Percentiles rank a stretch among this genome's conserved stretches.
These are phyloP conservation scores for Nemania diffusa DNA, from an alignment of 2,329 filamentous ascomycete species.

Conservation along the genomic window DNA sequence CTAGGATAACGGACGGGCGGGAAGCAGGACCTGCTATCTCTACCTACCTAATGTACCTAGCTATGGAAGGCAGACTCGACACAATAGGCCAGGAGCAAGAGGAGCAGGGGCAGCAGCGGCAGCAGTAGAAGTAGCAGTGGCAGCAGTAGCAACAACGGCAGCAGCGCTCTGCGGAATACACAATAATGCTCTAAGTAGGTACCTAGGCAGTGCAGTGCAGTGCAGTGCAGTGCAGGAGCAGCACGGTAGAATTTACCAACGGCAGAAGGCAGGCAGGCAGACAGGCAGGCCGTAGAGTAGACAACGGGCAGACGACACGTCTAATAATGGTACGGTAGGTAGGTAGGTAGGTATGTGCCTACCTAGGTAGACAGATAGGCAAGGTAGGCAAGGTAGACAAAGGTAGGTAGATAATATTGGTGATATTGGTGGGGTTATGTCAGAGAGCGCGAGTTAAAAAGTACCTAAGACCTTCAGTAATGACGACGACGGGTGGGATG, in stretches of 20 bases:
- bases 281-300: neutral
- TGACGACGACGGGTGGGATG: conserved; percentile 33
- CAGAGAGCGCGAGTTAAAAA: conserved; percentile 5
- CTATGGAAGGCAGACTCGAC: neutral
- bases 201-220: no score
- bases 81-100: neutral
- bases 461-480: conserved; percentile 12
- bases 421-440: conserved; percentile 30
- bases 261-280: conserved; percentile 2
- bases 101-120: neutral
- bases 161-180: conserved; percentile 18
- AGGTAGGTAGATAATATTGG: conserved; percentile 9
- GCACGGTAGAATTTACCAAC: neutral
- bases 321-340: conserved; percentile 9
- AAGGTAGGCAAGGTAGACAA: neutral
- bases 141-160: neutral
- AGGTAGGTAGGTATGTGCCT: conserved; percentile 6
- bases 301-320: conserved; percentile 2
- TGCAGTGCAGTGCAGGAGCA: conserved; percentile 8
- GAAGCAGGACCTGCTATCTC: conserved; percentile 8
- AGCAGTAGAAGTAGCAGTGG: neutral
- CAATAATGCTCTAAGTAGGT: no score
- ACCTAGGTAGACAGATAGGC: no score
- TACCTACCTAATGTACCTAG: no score
- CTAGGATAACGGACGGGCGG: conserved; percentile 5